Evolutionary conservation across 1,139 yeast species (phyloP), one percentile per base, ranked within the genome.

Genomic region (Candida tropicalis): DNA sequence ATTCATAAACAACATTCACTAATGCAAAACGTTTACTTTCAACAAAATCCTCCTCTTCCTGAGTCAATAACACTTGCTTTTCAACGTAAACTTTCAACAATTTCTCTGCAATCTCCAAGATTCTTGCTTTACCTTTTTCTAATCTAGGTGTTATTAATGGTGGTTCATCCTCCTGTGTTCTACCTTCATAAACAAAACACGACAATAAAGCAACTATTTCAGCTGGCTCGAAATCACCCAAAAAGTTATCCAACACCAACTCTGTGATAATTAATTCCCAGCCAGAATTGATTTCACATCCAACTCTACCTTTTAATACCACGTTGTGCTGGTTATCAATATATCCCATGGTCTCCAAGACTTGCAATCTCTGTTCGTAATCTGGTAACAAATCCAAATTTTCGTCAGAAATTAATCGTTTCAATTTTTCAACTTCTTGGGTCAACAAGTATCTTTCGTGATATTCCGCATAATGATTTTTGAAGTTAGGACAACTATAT

Each of bases 161-260:
- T 2, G 79, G 76, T 43, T 80, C 86, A 18, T 75, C 82, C 10
- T 77, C 82, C 26, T 79, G 79, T 12, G 86, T 78, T 39, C 81
- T 77, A 0, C 98, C 98, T 58, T 93, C 97, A 58, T 88, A 93
- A 1, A 95, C 96, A 66, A 93, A 95, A 37, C 88, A 88, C 0
- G 97, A 89, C 35, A 93, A 68, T 41, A 93, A 70, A 0, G 99
- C 98, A 11, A 91, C 98, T 48, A 93, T 90, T 63, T 93, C 99
- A 58, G 91, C 97, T 0, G 97, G 93, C 52, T 91, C 96, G 58
- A 87, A 91, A 46, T 89, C 95, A 24, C 95, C 97, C 52, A 93
- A 70, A 69, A 93, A 90, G 63, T 93, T 93, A 57, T 93, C 96
- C 53, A 93, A 72, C 7, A 93, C 82, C 43, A 93, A 74, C 62